Conservation (phyloP, 192 early-diverging fungal species). For the Spizellomyces punctatus region DNA sequence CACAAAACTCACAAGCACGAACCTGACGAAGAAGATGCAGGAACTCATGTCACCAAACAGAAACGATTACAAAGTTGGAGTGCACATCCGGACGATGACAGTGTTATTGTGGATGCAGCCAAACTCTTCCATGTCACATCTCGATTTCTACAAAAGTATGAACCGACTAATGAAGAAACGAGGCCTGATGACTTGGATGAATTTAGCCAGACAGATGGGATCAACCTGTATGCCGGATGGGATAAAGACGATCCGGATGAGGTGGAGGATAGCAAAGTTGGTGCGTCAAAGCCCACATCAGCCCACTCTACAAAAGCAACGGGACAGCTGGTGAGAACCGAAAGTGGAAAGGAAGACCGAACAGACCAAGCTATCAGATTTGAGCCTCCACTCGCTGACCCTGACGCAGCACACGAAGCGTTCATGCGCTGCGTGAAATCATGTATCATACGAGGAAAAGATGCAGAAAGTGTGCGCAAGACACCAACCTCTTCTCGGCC, state of each 20-base stretch:
- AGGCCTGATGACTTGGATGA: neutral
- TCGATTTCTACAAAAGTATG: neutral
- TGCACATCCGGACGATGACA: no score
- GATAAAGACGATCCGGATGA: neutral
- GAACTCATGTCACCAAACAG: neutral
- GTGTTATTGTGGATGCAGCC: constrained; percentile 6
- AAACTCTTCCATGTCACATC: constrained; percentile 3
- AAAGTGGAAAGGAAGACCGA: no score
- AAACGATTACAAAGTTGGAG: neutral
- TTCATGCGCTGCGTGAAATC: constrained; percentile 13
- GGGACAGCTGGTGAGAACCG: no score
- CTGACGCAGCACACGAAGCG: neutral
- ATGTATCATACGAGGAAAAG: neutral
- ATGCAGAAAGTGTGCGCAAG: neutral
- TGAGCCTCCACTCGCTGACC: neutral
- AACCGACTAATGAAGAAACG: neutral
- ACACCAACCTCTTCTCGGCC: neutral
- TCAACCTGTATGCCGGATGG: neutral
- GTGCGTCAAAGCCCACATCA: neutral
- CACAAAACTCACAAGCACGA: neutral
- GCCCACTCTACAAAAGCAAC: neutral
- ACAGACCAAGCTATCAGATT: neutral
- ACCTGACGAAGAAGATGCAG: neutral
- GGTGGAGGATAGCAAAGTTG: no score
- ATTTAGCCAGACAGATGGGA: neutral